A percentile compares a stretch with the other conserved stretches of the same genome.
These are phyloP conservation scores for Agroathelia rolfsii DNA, from an alignment of 1,284 basidiomycete species.

Conservation along the genomic window DNA sequence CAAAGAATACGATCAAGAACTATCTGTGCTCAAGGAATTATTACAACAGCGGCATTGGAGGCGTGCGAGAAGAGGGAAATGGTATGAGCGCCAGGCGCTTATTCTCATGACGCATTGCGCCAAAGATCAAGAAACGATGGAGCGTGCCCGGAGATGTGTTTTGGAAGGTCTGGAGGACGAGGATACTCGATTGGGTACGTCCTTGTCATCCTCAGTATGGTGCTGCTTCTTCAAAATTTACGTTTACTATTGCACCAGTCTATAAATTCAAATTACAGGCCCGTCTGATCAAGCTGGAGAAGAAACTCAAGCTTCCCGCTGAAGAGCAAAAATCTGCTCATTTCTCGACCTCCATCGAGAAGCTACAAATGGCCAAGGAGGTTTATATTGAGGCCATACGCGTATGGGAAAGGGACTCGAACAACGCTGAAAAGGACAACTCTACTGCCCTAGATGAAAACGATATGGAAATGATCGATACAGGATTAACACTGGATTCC, in stretches of 20 bases:
- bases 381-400: constrained; percentile 32
- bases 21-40: constrained; percentile 58
- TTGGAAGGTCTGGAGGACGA: constrained; percentile 70
- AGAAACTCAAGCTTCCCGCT: constrained; percentile 51
- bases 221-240: background rate
- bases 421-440: no score
- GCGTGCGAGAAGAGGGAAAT: constrained; percentile 73
- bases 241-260: constrained; percentile 37
- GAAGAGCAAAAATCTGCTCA: no score
- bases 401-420: constrained; percentile 20
- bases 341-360: constrained; percentile 31
- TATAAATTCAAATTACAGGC: constrained; percentile 71
- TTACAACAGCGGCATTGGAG: constrained; percentile 77
- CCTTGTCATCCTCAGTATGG: no score
- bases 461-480: no score
- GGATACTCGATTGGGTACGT: constrained; percentile 73
- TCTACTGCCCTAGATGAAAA: no score
- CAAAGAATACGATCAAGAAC: constrained; percentile 63
- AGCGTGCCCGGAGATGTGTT: constrained; percentile 58
- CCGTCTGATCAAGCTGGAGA: constrained; percentile 69
- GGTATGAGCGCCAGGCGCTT: constrained; percentile 86
- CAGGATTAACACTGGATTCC: no score
- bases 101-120: constrained; percentile 60
- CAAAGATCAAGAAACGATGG: constrained; percentile 24
- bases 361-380: constrained; percentile 28